Evolutionary conservation across 768 basidiomycete genomes (phyloP).

Genomic region (Dentipellis fragilis): DNA sequence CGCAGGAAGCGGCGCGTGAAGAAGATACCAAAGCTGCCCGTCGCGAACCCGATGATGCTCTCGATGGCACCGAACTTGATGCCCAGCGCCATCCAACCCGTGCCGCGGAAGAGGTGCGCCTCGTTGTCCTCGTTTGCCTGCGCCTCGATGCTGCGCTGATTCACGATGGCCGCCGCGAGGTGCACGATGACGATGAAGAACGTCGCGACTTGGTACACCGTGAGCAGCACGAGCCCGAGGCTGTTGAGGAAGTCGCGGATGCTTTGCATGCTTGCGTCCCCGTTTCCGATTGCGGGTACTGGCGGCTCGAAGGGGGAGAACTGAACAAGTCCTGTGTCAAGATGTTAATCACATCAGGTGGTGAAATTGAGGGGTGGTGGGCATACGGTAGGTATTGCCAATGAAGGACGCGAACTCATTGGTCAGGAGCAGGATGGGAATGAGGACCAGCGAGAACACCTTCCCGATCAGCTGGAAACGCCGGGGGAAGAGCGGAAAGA

Average conservation of each 20-base stretch:
- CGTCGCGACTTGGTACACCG: constrained; percentile 44
- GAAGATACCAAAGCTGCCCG: constrained; percentile 38
- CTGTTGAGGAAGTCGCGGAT: constrained; percentile 51
- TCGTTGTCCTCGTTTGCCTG: constrained; percentile 34
- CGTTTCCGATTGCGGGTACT: constrained; percentile 34
- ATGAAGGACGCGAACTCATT: constrained; percentile 60
- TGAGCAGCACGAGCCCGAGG: constrained; percentile 49
- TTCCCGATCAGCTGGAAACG: constrained; percentile 35
- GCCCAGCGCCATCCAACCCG: constrained; percentile 54
- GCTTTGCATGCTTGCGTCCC: constrained; percentile 21
- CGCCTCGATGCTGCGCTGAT: constrained; percentile 43
- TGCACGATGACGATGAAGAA: constrained; percentile 54
- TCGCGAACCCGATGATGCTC: constrained; percentile 51
- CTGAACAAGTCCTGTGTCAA: background rate
- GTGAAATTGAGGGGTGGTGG: background rate
- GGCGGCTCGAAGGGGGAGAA: background rate
- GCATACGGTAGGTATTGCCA: constrained; percentile 46
- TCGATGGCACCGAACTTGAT: constrained; percentile 58
- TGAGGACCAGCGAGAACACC: constrained; percentile 37
- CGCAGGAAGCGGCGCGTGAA: constrained; percentile 52
- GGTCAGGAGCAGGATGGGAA: constrained; percentile 43
- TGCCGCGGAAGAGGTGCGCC: constrained; percentile 42
- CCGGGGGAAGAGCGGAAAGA: constrained; percentile 42
- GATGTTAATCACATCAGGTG: background rate
- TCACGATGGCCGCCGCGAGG: constrained; percentile 36